Evolutionary conservation across 495 filamentous ascomycete species (phyloP).

Genomic region (Penicillium coprophilum): DNA sequence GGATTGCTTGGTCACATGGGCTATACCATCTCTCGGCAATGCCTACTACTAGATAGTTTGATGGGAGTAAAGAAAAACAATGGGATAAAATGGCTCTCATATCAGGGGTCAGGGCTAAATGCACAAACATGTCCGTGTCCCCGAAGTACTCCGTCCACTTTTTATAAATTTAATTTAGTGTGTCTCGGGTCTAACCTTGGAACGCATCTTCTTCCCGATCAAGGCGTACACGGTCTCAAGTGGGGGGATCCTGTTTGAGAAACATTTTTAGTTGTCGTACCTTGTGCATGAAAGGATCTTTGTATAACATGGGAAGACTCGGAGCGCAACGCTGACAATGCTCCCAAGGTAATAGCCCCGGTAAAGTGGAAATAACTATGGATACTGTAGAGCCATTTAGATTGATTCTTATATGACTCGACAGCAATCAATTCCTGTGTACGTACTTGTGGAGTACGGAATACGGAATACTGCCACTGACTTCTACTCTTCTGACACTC

Average conservation of each 20-base stretch:
- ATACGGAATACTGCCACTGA: too few species aligned
- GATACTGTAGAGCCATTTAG: not conserved
- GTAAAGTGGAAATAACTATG: not conserved
- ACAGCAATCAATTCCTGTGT: not conserved
- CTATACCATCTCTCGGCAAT: too few species aligned
- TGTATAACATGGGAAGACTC: slow-evolving; percentile 12
- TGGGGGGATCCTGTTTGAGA: slow-evolving; percentile 6
- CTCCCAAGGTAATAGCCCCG: not conserved
- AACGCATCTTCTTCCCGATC: not conserved
- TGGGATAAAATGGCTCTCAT: too few species aligned
- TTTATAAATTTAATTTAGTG: slow-evolving; percentile 12
- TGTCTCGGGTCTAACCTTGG: slow-evolving; percentile 9
- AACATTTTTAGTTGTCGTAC: slow-evolving; percentile 5
- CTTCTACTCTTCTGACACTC: not conserved
- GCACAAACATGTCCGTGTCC: not conserved
- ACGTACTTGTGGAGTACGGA: too few species aligned
- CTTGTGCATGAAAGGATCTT: not conserved
- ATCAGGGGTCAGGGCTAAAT: slow-evolving; percentile 10
- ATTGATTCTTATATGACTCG: not conserved
- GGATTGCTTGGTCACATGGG: too few species aligned
- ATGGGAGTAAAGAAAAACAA: too few species aligned
- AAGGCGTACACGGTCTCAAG: not conserved
- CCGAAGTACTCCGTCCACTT: slow-evolving; percentile 6
- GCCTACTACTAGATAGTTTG: too few species aligned
- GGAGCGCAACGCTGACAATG: slow-evolving; percentile 3